Percentiles rank a stretch among this genome's conserved stretches.
These are phyloP conservation scores for Ambrosiella cleistominuta DNA, from an alignment of 2,329 filamentous ascomycete genomes.

Conservation along the genomic window DNA sequence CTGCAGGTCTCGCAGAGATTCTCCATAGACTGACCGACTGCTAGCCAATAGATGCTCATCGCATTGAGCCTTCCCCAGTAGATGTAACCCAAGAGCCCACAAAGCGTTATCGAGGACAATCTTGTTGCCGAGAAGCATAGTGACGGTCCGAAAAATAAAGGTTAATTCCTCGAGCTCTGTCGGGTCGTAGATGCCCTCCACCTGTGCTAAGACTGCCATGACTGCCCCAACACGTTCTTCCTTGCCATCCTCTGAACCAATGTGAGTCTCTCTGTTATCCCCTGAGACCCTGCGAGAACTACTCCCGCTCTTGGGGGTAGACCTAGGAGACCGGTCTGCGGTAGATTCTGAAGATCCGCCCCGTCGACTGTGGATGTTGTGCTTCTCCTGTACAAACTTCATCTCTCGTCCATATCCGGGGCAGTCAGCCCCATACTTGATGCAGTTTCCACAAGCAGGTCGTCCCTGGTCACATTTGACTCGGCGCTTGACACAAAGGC, in stretches of 20 bases:
- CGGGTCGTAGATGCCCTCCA: background rate
- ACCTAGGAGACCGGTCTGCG: slow-evolving; percentile 1
- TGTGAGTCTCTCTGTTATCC: background rate
- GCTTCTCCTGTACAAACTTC: slow-evolving; percentile 26
- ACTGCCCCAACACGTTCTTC: slow-evolving; percentile 2
- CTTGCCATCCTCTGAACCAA: background rate
- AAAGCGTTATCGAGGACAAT: slow-evolving; percentile 23
- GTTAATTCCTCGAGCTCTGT: slow-evolving; percentile 2
- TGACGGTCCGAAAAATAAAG: slow-evolving; percentile 17
- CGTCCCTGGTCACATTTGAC: slow-evolving; percentile 29
- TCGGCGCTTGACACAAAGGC: slow-evolving; percentile 24
- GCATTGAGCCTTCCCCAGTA: slow-evolving; percentile 21
- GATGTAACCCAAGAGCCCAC: slow-evolving; percentile 22
- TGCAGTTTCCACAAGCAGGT: slow-evolving; percentile 25
- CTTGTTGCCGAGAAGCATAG: slow-evolving; percentile 20
- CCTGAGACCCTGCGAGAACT: slow-evolving; percentile 1
- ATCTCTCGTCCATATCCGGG: slow-evolving; percentile 23
- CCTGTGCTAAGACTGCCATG: slow-evolving; percentile 1
- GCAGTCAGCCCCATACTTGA: slow-evolving; percentile 22
- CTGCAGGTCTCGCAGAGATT: slow-evolving; percentile 22
- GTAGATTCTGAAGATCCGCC: slow-evolving; percentile 3
- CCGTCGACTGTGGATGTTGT: slow-evolving; percentile 18
- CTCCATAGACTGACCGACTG: slow-evolving; percentile 24
- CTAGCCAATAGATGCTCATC: slow-evolving; percentile 19
- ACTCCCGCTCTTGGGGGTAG: background rate